Evolutionary conservation across 2,329 filamentous ascomycete genomes (phyloP), one percentile per base, ranked within the genome.

Genomic region (Aspergillus aculeatinus): DNA sequence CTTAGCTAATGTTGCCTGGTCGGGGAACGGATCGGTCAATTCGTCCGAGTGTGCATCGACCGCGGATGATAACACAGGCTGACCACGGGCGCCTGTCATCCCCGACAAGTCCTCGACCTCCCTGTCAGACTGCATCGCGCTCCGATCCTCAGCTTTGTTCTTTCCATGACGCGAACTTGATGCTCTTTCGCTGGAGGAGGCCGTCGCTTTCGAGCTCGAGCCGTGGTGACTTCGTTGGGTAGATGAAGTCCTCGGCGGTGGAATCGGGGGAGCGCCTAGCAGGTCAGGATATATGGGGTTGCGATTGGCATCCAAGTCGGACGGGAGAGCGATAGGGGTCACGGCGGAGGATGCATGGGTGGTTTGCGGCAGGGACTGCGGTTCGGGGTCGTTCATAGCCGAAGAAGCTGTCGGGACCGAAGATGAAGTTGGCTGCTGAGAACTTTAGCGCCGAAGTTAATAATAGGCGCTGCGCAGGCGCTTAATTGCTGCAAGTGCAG

Each of bases 171-270:
- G 76, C 19, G 77, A 75, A 16, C 79, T 72, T 29, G 74, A 72
- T n/a, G 70, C 69, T 61, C 72, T 76, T 35, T 79, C 74, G 42
- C 68, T 62, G 9, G 70, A 67, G 16, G 58, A 68, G 49, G 42
- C 27, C 11, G 55, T 23, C 21, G 66, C 71, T 67, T 63, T 79
- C 76, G 63, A 65, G 57, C 69, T 72, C 78, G 76, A 67, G 67
- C 69, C 60, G 67, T 76, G 68, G 68, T 77, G 70, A 64, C 72
- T 74, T 79, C 80, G 83, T 65, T 87, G 85, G 65, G 87, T 89
- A 48, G 91, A 95, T 14, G 92, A 96, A 7, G 90, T 93, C 70
- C 92, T 86, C 39, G 91, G 90, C 51, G 90, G 92, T 58, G 89
- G 88, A 67, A 91, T 83, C 25, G 90, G 89, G 56, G 89, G 86